These are phyloP conservation scores for Apiospora kogelbergensis DNA, from an alignment of 2,329 filamentous ascomycete genomes.

Conservation along the genomic window DNA sequence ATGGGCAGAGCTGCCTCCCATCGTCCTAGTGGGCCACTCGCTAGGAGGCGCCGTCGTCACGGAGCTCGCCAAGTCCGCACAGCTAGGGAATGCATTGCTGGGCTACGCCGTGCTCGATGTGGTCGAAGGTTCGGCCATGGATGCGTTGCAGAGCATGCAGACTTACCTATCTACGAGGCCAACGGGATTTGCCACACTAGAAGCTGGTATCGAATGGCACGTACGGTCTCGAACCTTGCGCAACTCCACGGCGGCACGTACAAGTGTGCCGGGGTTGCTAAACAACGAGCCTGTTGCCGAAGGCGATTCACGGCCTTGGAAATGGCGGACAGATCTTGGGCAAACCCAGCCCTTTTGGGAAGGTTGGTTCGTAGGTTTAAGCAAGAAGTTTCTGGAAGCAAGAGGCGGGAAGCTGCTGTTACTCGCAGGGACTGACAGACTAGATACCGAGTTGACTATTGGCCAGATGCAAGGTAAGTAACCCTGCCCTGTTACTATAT, in stretches of 20 bases:
- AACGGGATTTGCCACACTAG: slow-evolving; percentile 70
- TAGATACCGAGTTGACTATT: slow-evolving; percentile 36
- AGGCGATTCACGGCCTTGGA: slow-evolving; percentile 57
- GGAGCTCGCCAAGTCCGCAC: slow-evolving; percentile 69
- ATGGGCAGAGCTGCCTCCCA: slow-evolving; percentile 72
- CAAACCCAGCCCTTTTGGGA: slow-evolving; percentile 91
- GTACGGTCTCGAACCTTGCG: slow-evolving; percentile 83
- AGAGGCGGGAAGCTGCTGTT: slow-evolving; percentile 53
- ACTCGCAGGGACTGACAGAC: slow-evolving; percentile 32
- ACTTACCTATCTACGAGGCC: slow-evolving; percentile 84
- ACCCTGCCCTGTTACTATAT: slow-evolving; percentile 10
- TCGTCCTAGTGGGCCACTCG: slow-evolving; percentile 87
- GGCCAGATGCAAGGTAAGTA: slow-evolving; percentile 35
- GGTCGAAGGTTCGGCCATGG: slow-evolving; percentile 93
- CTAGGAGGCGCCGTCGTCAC: slow-evolving; percentile 91
- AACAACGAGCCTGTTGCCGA: slow-evolving; percentile 25
- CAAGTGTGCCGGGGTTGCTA: slow-evolving; percentile 82
- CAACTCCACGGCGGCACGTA: slow-evolving; percentile 78
- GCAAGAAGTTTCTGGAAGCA: slow-evolving; percentile 80
- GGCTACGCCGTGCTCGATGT: slow-evolving; percentile 93
- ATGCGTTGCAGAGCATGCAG: slow-evolving; percentile 92
- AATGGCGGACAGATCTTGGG: slow-evolving; percentile 82
- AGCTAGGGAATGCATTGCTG: slow-evolving; percentile 67
- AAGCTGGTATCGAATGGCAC: slow-evolving; percentile 91
- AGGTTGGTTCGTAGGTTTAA: slow-evolving; percentile 87